Conservation (phyloP, 2,329 filamentous ascomycete species). For the Cladosporium halotolerans region DNA sequence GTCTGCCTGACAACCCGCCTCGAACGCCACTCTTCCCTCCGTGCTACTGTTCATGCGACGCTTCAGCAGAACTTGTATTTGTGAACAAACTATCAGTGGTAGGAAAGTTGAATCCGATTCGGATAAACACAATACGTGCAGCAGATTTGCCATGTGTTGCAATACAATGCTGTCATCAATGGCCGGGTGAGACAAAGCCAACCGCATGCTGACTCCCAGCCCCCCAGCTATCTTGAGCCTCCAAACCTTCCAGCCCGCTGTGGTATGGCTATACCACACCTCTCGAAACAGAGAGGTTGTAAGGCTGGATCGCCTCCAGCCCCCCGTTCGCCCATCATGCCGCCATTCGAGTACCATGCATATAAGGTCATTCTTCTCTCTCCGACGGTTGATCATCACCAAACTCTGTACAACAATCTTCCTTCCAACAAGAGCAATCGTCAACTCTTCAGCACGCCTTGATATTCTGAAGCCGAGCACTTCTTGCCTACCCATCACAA, state of each 20-base stretch:
- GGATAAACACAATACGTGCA: too few relatives aligned
- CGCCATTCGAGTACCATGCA: conserved; percentile 5
- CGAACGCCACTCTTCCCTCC: too few relatives aligned
- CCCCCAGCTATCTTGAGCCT: neutral
- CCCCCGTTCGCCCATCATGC: conserved; percentile 6
- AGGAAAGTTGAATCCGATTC: too few relatives aligned
- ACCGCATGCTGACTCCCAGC: neutral
- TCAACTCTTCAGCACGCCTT: neutral
- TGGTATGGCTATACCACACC: neutral
- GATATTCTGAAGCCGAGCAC: conserved; percentile 7
- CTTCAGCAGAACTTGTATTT: too few relatives aligned
- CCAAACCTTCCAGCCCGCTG: neutral
- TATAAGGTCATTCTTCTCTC: conserved; percentile 6
- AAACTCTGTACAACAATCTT: neutral
- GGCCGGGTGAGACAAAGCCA: conserved; percentile 3
- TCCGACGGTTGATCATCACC: neutral
- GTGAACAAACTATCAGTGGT: too few relatives aligned
- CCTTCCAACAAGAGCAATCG: neutral
- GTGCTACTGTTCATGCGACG: too few relatives aligned
- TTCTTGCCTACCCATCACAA: conserved; percentile 1
- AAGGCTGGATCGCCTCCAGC: conserved; percentile 5
- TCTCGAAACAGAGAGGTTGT: conserved; percentile 9
- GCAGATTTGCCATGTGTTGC: too few relatives aligned
- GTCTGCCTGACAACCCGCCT: too few relatives aligned
- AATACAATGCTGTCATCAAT: neutral